Evolutionary conservation across 1,284 basidiomycete genomes (phyloP).

Genomic region (Boletus sp.): DNA sequence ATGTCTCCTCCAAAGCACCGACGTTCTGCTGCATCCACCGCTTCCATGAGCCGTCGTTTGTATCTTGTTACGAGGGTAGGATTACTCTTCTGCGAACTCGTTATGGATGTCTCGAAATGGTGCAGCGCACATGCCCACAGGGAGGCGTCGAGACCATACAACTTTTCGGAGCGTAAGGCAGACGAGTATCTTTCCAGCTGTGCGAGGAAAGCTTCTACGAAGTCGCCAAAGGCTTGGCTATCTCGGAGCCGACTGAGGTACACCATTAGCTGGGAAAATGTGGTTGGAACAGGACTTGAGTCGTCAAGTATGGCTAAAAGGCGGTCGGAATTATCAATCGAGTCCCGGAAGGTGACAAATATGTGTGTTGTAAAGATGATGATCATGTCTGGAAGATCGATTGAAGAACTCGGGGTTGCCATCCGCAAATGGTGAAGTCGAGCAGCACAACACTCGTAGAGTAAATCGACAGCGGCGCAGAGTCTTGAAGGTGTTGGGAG

Average conservation of each 20-base stretch:
- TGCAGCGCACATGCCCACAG: slow-evolving; percentile 51
- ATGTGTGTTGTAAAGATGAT: slow-evolving; percentile 30
- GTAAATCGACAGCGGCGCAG: slow-evolving; percentile 19
- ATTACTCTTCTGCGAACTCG: slow-evolving; percentile 15
- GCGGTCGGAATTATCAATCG: not conserved
- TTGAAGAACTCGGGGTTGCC: slow-evolving; percentile 4
- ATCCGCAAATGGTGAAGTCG: slow-evolving; percentile 17
- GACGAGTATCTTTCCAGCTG: slow-evolving; percentile 33
- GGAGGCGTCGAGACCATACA: slow-evolving; percentile 45
- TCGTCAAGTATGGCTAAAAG: slow-evolving; percentile 27
- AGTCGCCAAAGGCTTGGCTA: slow-evolving; percentile 13
- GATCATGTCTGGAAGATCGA: slow-evolving; percentile 32
- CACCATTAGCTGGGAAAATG: slow-evolving; percentile 31
- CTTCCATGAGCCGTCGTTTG: slow-evolving; percentile 41
- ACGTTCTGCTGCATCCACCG: slow-evolving; percentile 47
- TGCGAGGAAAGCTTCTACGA: slow-evolving; percentile 24
- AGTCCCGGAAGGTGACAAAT: slow-evolving; percentile 20
- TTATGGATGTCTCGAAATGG: slow-evolving; percentile 39
- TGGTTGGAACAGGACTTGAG: slow-evolving; percentile 31
- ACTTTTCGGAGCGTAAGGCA: slow-evolving; percentile 32
- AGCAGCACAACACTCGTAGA: slow-evolving; percentile 17
- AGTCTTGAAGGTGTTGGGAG: slow-evolving; percentile 8
- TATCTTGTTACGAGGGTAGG: slow-evolving; percentile 32
- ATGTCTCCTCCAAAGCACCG: slow-evolving; percentile 36
- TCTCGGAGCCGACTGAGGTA: slow-evolving; percentile 11